These are phyloP conservation scores for Backusella morwellensis DNA, from an alignment of 192 early-diverging fungal genomes.

Conservation along the genomic window DNA sequence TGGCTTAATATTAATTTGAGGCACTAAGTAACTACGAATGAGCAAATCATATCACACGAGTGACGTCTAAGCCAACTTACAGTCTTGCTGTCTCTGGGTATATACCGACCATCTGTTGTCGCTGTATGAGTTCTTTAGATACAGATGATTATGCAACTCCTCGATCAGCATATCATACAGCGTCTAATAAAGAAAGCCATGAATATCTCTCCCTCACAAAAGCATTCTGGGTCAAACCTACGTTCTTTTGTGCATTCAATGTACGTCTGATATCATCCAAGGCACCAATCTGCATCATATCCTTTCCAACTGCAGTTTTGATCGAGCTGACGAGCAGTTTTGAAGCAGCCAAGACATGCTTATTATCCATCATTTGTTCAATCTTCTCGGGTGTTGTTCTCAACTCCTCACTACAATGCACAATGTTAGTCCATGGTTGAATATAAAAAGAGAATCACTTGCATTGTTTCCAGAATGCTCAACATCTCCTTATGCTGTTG, in stretches of 20 bases:
- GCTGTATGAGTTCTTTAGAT: slow-evolving; percentile 76
- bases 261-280: slow-evolving; percentile 64
- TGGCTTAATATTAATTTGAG: slow-evolving; percentile 19
- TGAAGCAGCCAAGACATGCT: slow-evolving; percentile 68
- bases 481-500: slow-evolving; percentile 80
- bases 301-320: slow-evolving; percentile 58
- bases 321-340: slow-evolving; percentile 62
- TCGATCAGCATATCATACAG: slow-evolving; percentile 66
- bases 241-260: slow-evolving; percentile 54
- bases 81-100: slow-evolving; percentile 49
- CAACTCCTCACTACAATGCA: slow-evolving; percentile 56
- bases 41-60: too few species aligned
- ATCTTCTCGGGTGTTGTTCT: slow-evolving; percentile 65
- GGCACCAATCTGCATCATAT: slow-evolving; percentile 69
- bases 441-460: background rate
- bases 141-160: slow-evolving; percentile 76
- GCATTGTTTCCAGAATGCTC: slow-evolving; percentile 68
- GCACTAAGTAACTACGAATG: slow-evolving; percentile 11
- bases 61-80: slow-evolving; percentile 26
- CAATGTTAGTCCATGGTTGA: background rate
- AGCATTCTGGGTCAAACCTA: background rate
- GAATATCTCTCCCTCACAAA: too few species aligned
- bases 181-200: slow-evolving; percentile 25
- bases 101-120: slow-evolving; percentile 61
- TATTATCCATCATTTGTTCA: slow-evolving; percentile 54